phyloP scores from a whole-genome alignment of 164 flowering plant genomes.

The Echeveria elegans region DNA sequence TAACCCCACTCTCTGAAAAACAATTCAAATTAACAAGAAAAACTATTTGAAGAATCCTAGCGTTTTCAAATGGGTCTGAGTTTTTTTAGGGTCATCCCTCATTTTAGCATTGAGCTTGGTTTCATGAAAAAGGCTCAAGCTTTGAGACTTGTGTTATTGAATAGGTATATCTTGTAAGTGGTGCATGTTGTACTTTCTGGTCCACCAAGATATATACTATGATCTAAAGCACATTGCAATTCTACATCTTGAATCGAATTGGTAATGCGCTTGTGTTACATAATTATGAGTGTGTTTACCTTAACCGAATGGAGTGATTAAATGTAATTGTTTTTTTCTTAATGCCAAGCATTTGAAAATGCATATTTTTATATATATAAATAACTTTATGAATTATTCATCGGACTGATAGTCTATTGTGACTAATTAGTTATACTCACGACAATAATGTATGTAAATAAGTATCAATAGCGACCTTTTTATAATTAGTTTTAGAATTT shows the following conservation, averaged over 20 bases:
- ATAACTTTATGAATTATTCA: too few species aligned
- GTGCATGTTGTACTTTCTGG: neutral
- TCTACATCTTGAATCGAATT: neutral
- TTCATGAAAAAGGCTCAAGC: neutral
- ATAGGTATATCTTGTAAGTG: neutral
- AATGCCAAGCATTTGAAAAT: too few species aligned
- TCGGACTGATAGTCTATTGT: too few species aligned
- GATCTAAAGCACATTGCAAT: neutral
- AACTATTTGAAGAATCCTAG: neutral
- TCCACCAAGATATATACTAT: neutral
- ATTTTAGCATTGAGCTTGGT: slow-evolving; percentile 5
- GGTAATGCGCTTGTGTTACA: neutral
- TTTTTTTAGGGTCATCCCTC: neutral
- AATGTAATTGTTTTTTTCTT: too few species aligned
- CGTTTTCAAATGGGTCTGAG: neutral
- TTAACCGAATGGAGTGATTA: too few species aligned
- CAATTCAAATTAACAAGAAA: too few species aligned
- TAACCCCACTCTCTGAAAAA: neutral
- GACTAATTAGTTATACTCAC: too few species aligned
- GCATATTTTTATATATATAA: too few species aligned
- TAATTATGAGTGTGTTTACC: neutral
- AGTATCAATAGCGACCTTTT: too few species aligned
- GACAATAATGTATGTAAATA: too few species aligned
- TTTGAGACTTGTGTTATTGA: neutral
- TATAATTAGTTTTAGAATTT: too few species aligned